phyloP scores from a whole-genome alignment of 805 yeast genomes.

The Sugiyamaella lignohabitans region DNA sequence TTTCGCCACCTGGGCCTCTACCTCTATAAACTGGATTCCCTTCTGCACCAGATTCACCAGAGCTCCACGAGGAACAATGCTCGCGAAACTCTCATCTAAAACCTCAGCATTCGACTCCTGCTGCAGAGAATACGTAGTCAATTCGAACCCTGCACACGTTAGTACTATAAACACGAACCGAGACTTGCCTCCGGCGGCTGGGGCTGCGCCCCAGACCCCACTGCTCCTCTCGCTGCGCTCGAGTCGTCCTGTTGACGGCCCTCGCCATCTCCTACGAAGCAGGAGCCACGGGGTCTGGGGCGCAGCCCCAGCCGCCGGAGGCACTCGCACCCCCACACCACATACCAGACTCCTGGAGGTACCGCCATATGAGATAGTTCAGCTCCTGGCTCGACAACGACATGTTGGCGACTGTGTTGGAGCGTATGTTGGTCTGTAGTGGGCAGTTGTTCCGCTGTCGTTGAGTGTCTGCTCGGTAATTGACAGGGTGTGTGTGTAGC shows the following conservation, averaged over 20 bases:
- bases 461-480: no score
- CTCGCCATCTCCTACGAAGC: no score
- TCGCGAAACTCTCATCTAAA: slow-evolving; percentile 46
- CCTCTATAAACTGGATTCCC: slow-evolving; percentile 73
- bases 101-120: slow-evolving; percentile 60
- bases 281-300: no score
- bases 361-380: slow-evolving; percentile 89
- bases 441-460: no score
- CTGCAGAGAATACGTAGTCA: slow-evolving; percentile 74
- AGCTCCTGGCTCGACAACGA: slow-evolving; percentile 76
- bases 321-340: background rate
- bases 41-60: slow-evolving; percentile 77
- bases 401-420: slow-evolving; percentile 42
- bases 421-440: no score
- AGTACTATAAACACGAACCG: no score
- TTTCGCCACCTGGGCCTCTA: slow-evolving; percentile 39
- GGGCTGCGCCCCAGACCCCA: no score
- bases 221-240: no score
- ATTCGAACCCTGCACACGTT: slow-evolving; percentile 40
- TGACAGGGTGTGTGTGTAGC: no score
- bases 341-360: slow-evolving; percentile 75
- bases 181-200: no score
- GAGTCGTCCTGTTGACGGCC: background rate
- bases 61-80: slow-evolving; percentile 66
- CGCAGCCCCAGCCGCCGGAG: no score